Conservation (phyloP, 345 rosid genomes). For the Kandelia obovata region DNA sequence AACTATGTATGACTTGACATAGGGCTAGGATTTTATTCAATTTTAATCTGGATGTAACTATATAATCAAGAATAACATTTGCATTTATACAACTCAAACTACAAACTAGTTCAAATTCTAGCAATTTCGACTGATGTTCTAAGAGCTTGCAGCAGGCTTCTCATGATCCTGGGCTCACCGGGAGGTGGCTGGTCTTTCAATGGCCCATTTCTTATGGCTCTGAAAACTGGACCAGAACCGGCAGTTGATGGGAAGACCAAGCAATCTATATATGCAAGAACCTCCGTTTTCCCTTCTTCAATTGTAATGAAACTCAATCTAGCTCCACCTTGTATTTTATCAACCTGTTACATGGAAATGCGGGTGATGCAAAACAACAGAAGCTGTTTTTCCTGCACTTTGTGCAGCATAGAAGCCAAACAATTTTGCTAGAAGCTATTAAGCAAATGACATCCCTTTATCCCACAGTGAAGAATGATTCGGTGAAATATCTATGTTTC, state of each 20-base stretch:
- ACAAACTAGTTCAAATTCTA: conserved; percentile 29
- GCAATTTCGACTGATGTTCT: conserved; percentile 68
- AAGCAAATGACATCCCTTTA: neutral
- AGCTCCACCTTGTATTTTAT: conserved; percentile 72
- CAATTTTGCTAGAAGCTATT: neutral
- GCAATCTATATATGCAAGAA: conserved; percentile 81
- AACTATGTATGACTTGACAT: neutral
- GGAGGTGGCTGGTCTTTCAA: conserved; percentile 69
- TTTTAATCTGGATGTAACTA: neutral
- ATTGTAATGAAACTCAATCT: conserved; percentile 77
- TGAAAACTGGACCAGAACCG: conserved; percentile 56
- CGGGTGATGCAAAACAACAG: neutral
- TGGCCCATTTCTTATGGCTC: conserved; percentile 70
- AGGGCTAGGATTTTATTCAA: neutral
- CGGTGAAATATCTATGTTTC: neutral
- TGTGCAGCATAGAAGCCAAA: no score
- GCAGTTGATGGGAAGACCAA: conserved; percentile 51
- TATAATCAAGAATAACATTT: neutral
- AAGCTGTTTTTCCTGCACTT: neutral
- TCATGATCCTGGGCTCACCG: conserved; percentile 89
- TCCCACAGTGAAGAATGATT: neutral
- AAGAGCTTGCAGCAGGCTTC: conserved; percentile 80
- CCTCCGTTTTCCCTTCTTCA: conserved; percentile 73
- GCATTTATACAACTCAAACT: neutral
- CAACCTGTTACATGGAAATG: conserved; percentile 48